These are phyloP conservation scores for Clavispora asparagi DNA, from an alignment of 805 yeast species.

Conservation along the genomic window DNA sequence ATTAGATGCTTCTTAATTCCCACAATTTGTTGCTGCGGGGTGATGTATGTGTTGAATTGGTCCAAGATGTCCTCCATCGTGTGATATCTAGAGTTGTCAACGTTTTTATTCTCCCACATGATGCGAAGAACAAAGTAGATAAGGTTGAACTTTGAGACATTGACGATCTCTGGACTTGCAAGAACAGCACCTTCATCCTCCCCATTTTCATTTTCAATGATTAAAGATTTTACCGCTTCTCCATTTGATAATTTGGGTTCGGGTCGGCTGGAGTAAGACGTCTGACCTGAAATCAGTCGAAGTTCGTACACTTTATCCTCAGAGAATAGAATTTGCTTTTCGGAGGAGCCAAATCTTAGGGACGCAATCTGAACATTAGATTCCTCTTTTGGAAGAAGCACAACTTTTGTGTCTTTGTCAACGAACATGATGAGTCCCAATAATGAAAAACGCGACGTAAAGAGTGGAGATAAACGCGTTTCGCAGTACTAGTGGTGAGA, in stretches of 20 bases:
- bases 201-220: conserved; percentile 4
- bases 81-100: conserved; percentile 8
- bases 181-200: conserved; percentile 5
- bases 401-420: conserved; percentile 6
- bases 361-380: conserved; percentile 1
- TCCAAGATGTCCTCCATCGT: conserved; percentile 10
- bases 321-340: conserved; percentile 6
- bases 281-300: conserved; percentile 11
- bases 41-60: conserved; percentile 3
- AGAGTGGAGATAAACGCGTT: not conserved
- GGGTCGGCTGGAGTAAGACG: conserved; percentile 9
- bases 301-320: conserved; percentile 8
- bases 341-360: not conserved
- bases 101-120: conserved; percentile 3
- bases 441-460: not conserved
- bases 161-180: conserved; percentile 7
- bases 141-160: conserved; percentile 8
- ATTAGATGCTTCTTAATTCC: not conserved
- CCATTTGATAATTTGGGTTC: conserved; percentile 13
- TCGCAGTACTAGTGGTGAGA: not conserved
- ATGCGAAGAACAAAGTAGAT: conserved; percentile 6
- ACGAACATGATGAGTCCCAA: not conserved
- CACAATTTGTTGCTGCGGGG: not conserved
- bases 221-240: conserved; percentile 13
- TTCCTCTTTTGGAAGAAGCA: conserved; percentile 8